These are phyloP conservation scores for Cylindrotheca closterium DNA, from an alignment of 108 stramenopile genomes.

Conservation along the genomic window DNA sequence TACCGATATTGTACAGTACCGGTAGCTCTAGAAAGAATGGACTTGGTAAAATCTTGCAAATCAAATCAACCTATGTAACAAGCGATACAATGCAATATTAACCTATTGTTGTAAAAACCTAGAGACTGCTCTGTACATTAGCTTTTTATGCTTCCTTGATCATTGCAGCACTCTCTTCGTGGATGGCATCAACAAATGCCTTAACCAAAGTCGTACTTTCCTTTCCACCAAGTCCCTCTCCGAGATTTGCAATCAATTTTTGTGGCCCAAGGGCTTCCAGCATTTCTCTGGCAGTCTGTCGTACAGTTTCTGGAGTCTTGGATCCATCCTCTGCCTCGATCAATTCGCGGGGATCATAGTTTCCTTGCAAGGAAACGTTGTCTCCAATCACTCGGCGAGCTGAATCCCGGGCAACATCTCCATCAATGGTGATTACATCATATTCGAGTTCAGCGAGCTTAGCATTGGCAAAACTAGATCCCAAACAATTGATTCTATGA, in stretches of 20 bases:
- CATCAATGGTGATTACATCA: conserved; percentile 95
- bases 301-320: conserved; percentile 73
- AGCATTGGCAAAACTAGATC: conserved; percentile 62
- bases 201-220: conserved; percentile 86
- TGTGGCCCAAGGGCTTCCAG: conserved; percentile 82
- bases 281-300: conserved; percentile 69
- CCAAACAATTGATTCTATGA: not conserved
- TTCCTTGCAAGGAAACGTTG: conserved; percentile 80
- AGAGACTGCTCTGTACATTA: too few relatives aligned
- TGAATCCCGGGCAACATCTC: conserved; percentile 63
- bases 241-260: conserved; percentile 91
- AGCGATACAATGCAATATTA: too few relatives aligned
- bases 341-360: conserved; percentile 86
- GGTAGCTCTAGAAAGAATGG: too few relatives aligned
- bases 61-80: too few relatives aligned
- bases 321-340: conserved; percentile 52
- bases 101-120: too few relatives aligned
- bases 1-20: too few relatives aligned
- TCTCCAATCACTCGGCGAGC: conserved; percentile 62
- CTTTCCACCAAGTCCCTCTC: conserved; percentile 93
- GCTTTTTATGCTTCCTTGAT: too few relatives aligned
- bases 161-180: conserved; percentile 83
- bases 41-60: too few relatives aligned
- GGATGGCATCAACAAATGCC: conserved; percentile 87
- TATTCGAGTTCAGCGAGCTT: conserved; percentile 66